These are phyloP conservation scores for Pythium brachiatum DNA, from an alignment of 352 stramenopile genomes.

Conservation along the genomic window DNA sequence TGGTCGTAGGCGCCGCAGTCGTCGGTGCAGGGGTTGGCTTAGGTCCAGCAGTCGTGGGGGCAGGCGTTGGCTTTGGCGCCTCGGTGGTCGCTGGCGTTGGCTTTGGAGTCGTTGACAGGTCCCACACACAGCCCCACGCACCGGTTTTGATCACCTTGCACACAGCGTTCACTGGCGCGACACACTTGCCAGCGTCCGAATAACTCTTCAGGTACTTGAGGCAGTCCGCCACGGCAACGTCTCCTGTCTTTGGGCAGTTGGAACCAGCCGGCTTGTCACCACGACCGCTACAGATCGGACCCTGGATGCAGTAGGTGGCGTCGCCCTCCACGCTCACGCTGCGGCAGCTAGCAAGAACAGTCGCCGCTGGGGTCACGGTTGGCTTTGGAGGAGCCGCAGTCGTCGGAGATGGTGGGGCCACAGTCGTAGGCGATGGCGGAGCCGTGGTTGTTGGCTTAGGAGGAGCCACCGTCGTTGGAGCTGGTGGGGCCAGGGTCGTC, in stretches of 20 bases:
- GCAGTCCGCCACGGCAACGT: constrained; percentile 53
- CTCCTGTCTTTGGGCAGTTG: constrained; percentile 51
- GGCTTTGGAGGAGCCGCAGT: too few relatives aligned
- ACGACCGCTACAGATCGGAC: constrained; percentile 58
- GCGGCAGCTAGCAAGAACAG: background rate
- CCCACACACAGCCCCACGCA: constrained; percentile 61
- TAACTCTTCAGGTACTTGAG: constrained; percentile 50
- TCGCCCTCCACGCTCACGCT: constrained; percentile 64
- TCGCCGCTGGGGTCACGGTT: background rate
- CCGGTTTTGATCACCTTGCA: constrained; percentile 61
- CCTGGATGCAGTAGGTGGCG: constrained; percentile 69
- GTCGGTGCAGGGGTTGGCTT: background rate
- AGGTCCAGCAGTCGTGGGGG: background rate
- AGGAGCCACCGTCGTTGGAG: too few relatives aligned
- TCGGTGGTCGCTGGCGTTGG: background rate
- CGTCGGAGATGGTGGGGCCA: too few relatives aligned
- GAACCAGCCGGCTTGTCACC: constrained; percentile 33
- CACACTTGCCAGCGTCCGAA: constrained; percentile 37
- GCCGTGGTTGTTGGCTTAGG: too few relatives aligned
- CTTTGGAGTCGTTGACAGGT: background rate
- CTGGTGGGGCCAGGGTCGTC: too few relatives aligned
- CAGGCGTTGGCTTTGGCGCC: background rate
- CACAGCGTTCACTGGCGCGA: constrained; percentile 41
- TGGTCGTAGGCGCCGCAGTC: background rate
- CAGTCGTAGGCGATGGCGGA: too few relatives aligned